These are phyloP conservation scores for Populus ilicifolia DNA, from an alignment of 345 rosid species.

Conservation along the genomic window DNA sequence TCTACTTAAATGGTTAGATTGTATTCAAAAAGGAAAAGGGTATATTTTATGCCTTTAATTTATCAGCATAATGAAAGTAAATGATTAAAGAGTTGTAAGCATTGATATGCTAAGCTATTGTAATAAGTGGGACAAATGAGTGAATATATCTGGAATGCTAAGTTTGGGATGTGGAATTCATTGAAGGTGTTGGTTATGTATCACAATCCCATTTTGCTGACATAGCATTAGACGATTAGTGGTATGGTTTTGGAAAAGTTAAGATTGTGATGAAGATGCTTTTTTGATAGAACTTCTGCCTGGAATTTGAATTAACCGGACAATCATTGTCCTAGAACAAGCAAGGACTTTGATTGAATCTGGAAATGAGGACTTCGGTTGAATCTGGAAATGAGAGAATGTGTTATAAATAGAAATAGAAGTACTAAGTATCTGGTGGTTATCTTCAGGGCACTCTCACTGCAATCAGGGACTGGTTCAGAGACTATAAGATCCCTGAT, in stretches of 20 bases:
- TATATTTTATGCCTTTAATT: neutral
- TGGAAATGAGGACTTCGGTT: neutral
- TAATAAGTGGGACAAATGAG: neutral
- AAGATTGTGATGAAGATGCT: neutral
- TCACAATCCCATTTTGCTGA: neutral
- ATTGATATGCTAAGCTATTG: neutral
- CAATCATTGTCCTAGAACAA: neutral
- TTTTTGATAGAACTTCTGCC: neutral
- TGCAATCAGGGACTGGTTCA: constrained; percentile 90
- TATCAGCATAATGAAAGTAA: neutral
- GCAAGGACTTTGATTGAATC: neutral
- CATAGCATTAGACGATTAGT: neutral
- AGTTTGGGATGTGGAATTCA: neutral
- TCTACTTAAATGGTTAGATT: neutral
- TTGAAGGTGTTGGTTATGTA: neutral
- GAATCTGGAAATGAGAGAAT: neutral
- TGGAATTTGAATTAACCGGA: neutral
- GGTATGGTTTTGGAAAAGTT: neutral
- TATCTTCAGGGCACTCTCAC: constrained; percentile 74
- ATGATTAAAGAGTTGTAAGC: neutral
- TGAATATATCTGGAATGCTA: neutral
- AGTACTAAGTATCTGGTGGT: constrained; percentile 1
- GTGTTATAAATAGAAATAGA: neutral
- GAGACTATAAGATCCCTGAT: constrained; percentile 95
- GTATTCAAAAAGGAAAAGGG: neutral